A percentile compares a stretch with the other conserved stretches of the same genome.
Conservation (phyloP, 257 asterid species). For the Solanum piurae region DNA sequence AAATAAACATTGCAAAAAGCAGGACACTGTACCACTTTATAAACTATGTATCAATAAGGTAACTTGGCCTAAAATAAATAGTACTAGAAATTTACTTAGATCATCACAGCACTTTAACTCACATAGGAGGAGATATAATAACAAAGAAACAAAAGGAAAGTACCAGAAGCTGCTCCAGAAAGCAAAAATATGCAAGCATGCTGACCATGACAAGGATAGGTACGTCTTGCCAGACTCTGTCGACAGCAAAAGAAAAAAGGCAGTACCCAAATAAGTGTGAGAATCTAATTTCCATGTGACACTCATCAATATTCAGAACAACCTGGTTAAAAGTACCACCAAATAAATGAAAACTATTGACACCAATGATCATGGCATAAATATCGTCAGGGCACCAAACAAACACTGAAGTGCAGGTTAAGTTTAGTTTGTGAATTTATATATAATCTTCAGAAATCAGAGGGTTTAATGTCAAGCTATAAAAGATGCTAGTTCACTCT, state of each 20-base stretch:
- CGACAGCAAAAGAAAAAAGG: not conserved
- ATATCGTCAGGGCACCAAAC: not conserved
- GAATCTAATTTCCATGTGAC: not conserved
- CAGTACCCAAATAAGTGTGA: not conserved
- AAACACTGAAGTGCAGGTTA: not conserved
- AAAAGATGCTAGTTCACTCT: not conserved
- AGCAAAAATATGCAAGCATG: slow-evolving; percentile 95
- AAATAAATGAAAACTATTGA: not conserved
- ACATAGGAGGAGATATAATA: not conserved
- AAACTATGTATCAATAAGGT: not conserved
- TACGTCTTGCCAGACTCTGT: slow-evolving; percentile 92
- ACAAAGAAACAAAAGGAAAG: slow-evolving; percentile 6
- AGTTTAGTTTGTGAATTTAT: not conserved
- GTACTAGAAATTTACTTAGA: not conserved
- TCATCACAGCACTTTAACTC: not conserved
- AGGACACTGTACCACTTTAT: not conserved
- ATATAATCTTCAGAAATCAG: not conserved
- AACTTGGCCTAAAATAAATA: not conserved
- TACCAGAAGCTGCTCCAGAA: slow-evolving; percentile 99
- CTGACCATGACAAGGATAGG: slow-evolving; percentile 98
- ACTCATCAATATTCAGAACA: not conserved
- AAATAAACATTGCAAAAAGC: not conserved
- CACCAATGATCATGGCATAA: not conserved
- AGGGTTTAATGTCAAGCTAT: not conserved
- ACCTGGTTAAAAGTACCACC: not conserved